Conservation (phyloP, 2,329 filamentous ascomycete genomes). For the Cercospora sesami region DNA sequence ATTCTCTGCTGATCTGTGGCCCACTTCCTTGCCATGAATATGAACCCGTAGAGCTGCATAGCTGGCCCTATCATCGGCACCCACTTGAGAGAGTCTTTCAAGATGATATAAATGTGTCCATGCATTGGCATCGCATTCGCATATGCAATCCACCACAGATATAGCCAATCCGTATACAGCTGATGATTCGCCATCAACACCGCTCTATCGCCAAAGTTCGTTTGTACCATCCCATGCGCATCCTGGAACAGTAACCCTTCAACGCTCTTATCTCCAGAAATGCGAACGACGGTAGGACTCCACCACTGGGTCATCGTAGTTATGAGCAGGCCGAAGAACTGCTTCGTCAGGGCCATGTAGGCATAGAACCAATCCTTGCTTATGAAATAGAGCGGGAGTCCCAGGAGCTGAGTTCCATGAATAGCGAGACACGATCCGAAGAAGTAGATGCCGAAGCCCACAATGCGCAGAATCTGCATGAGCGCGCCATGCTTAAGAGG, state of each 20-base stretch:
- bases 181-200: slow-evolving; percentile 86
- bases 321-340: slow-evolving; percentile 73
- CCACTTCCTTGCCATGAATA: slow-evolving; percentile 93
- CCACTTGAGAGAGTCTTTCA: slow-evolving; percentile 82
- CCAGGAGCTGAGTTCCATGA: slow-evolving; percentile 69
- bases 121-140: slow-evolving; percentile 67
- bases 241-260: slow-evolving; percentile 70
- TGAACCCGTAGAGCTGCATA: slow-evolving; percentile 86
- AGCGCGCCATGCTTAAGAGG: slow-evolving; percentile 44
- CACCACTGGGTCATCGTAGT: slow-evolving; percentile 82
- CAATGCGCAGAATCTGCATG: slow-evolving; percentile 47
- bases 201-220: slow-evolving; percentile 76
- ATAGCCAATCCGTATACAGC: slow-evolving; percentile 75
- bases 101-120: slow-evolving; percentile 84
- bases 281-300: slow-evolving; percentile 74
- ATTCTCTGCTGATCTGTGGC: slow-evolving; percentile 72
- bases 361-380: slow-evolving; percentile 76
- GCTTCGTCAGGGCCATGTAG: slow-evolving; percentile 84
- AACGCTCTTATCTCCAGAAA: slow-evolving; percentile 80
- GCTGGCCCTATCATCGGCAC: slow-evolving; percentile 78
- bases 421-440: slow-evolving; percentile 47
- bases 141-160: slow-evolving; percentile 90
- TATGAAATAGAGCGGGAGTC: slow-evolving; percentile 70
- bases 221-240: slow-evolving; percentile 68
- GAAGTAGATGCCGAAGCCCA: slow-evolving; percentile 50